These are phyloP conservation scores for Metarhizium album DNA, from an alignment of 2,329 filamentous ascomycete species.

Conservation along the genomic window DNA sequence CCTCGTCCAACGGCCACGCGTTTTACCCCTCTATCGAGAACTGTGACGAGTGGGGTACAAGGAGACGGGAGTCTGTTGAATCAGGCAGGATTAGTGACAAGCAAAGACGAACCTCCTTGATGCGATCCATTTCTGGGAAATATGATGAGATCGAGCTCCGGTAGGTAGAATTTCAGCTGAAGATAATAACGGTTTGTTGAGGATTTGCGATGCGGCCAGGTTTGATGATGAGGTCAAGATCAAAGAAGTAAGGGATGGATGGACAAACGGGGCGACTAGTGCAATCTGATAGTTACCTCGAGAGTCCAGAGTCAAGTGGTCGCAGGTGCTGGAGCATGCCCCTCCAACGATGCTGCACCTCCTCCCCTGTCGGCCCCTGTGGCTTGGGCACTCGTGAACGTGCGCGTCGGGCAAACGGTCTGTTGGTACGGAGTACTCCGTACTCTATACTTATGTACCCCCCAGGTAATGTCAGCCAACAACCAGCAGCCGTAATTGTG, in stretches of 20 bases:
- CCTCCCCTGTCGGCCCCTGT: conserved; percentile 12
- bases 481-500: too few relatives aligned
- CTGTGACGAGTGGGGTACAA: conserved; percentile 17
- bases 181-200: conserved; percentile 17
- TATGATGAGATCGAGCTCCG: conserved; percentile 7
- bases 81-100: background rate
- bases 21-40: conserved; percentile 12
- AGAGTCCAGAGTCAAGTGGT: conserved; percentile 12
- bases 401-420: background rate
- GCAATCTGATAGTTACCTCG: background rate
- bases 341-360: conserved; percentile 20
- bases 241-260: conserved; percentile 23
- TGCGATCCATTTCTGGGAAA: conserved; percentile 62
- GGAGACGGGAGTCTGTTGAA: conserved; percentile 12
- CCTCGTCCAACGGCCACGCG: background rate
- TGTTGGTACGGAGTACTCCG: too few relatives aligned
- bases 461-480: too few relatives aligned
- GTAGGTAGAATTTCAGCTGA: conserved; percentile 6
- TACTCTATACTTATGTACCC: too few relatives aligned
- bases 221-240: conserved; percentile 20
- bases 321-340: conserved; percentile 14
- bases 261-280: conserved; percentile 15
- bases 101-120: conserved; percentile 65
- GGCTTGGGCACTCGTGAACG: conserved; percentile 15
- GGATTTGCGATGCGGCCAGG: conserved; percentile 21